Base-by-base conservation (phyloP, 1,284 basidiomycete species). In the Rhodotorula sp. region DNA sequence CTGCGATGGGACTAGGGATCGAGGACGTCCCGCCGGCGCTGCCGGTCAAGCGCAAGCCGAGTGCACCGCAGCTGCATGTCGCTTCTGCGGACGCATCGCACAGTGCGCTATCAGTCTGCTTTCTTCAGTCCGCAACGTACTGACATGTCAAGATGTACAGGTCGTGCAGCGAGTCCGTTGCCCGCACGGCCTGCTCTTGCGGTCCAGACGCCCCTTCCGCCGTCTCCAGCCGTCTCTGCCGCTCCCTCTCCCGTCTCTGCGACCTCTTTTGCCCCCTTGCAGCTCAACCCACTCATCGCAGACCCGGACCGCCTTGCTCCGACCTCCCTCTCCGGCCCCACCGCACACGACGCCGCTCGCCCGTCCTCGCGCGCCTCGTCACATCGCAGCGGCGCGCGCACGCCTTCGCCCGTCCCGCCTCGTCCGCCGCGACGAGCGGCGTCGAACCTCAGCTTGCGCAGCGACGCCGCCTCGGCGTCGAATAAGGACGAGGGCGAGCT, bases 301-400 rank as follows among this genome's bases (percentile, higher is more conserved):
- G 34, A 34, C 34, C 34, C 34, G 34, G 34, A 34, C 34, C 34
- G 64, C 45, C 34, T 34, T 17, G 42, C 61, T 59, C 25, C 50
- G 23, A n/a, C 21, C 45, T 14, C 54, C 23, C 8, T 27, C 54
- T 25, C 27, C 23, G 19, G 12, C 45, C n/a, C 48, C 42, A n/a
- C 48, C 1, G 23, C 52, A 1, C 34, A 50, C 21, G 49, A 48
- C 25, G 45, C 52, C 42, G 41, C 17, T 21, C 66, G 66, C 7
- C 66, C 66, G 14, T 41, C 61, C 5, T 67, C 66, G 17, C 66
- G 66, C 44, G 41, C 65, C 14, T 61, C 66, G 4, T 52, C 50
- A 34, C 4, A 8, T 58, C 50, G 44, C 52, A 27, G 27, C 34
- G 61, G 19, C 21, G 49, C 19, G 16, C 52, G 50, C 17, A n/a